A percentile compares a stretch with the other conserved stretches of the same genome.
phyloP scores from a whole-genome alignment of 2,329 filamentous ascomycete species.

The Botrytis squamosa region DNA sequence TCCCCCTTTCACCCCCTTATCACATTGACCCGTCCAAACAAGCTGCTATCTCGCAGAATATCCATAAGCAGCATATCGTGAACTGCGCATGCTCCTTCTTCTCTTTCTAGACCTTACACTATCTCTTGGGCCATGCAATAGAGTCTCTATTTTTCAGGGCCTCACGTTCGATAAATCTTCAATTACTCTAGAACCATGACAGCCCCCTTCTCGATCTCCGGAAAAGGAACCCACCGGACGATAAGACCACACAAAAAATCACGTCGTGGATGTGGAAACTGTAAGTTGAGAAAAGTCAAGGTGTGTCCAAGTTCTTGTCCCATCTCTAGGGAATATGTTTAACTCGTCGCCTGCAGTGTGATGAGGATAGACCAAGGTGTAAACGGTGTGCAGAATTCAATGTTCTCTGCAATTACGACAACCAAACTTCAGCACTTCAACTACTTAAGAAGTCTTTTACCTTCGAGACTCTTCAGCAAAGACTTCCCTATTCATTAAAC shows the following conservation, averaged over 20 bases:
- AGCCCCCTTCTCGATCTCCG: neutral
- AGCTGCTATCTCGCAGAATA: neutral
- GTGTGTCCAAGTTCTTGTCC: constrained; percentile 36
- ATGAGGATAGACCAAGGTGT: constrained; percentile 52
- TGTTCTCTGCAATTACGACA: constrained; percentile 49
- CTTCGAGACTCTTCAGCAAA: constrained; percentile 6
- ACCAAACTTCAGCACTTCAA: constrained; percentile 39
- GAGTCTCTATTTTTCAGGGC: too few relatives aligned
- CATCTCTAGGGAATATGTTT: neutral
- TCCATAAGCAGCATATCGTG: neutral
- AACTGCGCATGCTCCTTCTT: neutral
- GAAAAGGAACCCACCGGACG: constrained; percentile 17
- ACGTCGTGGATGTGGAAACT: constrained; percentile 54
- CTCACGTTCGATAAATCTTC: neutral
- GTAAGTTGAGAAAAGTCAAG: constrained; percentile 55
- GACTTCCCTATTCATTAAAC: neutral
- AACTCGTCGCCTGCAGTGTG: constrained; percentile 45
- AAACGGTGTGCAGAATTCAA: constrained; percentile 48
- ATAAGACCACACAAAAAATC: constrained; percentile 51
- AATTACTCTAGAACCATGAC: neutral
- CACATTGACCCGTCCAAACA: neutral
- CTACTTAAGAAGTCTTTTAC: constrained; percentile 34
- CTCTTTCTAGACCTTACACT: neutral
- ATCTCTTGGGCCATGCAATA: neutral
- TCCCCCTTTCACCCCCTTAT: neutral